Conservation (phyloP, 345 rosid species). For the Populus tremula region DNA sequence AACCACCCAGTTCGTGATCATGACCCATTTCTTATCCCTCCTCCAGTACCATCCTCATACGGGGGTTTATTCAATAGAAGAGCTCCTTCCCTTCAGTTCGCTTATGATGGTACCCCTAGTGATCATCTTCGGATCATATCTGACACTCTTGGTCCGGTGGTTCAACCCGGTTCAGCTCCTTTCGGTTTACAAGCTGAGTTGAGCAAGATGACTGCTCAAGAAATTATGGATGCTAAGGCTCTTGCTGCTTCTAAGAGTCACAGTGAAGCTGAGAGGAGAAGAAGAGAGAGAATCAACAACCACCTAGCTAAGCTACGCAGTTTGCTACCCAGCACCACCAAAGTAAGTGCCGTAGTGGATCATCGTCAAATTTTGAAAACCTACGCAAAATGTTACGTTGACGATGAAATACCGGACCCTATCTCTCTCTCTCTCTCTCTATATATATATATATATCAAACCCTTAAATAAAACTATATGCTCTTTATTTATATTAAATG, state of each 20-base stretch:
- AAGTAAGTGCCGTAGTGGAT: conserved; percentile 54
- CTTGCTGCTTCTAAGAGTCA: conserved; percentile 97
- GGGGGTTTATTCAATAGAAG: conserved; percentile 62
- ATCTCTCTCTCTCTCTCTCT: not conserved
- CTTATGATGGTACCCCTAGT: conserved; percentile 57
- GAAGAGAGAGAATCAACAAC: conserved; percentile 95
- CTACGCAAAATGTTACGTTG: not conserved
- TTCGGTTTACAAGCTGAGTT: conserved; percentile 80
- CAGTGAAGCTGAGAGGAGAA: conserved; percentile 94
- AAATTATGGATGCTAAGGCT: conserved; percentile 98
- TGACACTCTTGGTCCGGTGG: conserved; percentile 70
- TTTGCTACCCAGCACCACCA: conserved; percentile 90
- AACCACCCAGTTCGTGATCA: conserved; percentile 43
- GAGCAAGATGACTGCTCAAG: conserved; percentile 93
- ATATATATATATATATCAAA: not conserved
- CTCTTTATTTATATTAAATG: not conserved
- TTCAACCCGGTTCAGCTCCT: conserved; percentile 56
- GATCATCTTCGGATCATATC: conserved; percentile 81
- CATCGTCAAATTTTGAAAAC: not conserved
- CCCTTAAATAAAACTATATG: not conserved
- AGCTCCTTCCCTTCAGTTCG: conserved; percentile 51
- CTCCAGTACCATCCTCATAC: conserved; percentile 55
- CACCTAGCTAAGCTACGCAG: conserved; percentile 94
- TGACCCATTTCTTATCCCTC: conserved; percentile 65
- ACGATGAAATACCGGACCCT: not conserved